A percentile compares a stretch with the other conserved stretches of the same genome.
These are phyloP conservation scores for Saksenaea vasiformis DNA, from an alignment of 371 early-diverging fungal genomes.

Conservation along the genomic window DNA sequence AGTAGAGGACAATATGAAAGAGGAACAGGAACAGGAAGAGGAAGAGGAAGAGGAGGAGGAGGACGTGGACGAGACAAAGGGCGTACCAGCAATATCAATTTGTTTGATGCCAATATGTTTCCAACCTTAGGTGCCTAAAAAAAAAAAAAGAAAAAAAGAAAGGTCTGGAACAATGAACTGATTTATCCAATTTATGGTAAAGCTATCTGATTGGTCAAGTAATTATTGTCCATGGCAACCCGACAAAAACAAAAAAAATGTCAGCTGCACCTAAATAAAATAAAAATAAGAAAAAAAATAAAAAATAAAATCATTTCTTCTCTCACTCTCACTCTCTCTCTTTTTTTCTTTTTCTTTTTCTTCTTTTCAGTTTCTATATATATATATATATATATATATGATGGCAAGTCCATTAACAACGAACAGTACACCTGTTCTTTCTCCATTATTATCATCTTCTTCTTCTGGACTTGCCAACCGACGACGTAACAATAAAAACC, in stretches of 20 bases:
- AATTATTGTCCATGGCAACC: neutral
- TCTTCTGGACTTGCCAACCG: constrained; percentile 25
- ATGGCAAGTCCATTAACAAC: neutral
- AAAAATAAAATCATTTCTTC: neutral
- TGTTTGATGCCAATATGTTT: constrained; percentile 74
- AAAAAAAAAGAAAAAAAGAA: neutral
- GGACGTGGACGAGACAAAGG: constrained; percentile 32
- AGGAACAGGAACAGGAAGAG: constrained; percentile 32
- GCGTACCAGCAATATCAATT: constrained; percentile 54
- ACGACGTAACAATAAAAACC: constrained; percentile 15
- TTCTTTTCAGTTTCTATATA: neutral
- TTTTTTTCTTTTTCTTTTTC: neutral
- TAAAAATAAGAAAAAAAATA: neutral
- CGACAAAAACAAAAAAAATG: neutral
- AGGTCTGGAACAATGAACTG: constrained; percentile 1
- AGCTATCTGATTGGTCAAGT: neutral
- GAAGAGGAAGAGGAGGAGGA: constrained; percentile 22
- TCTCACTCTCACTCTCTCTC: neutral
- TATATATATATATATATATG: neutral
- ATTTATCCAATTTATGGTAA: neutral
- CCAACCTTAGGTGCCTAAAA: constrained; percentile 67
- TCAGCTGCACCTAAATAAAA: neutral
- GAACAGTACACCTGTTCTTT: neutral
- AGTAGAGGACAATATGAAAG: constrained; percentile 15
- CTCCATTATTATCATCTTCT: constrained; percentile 10